Evolutionary conservation across 129 eudicot species (phyloP).

Genomic region (Smallanthus sonchifolius): DNA sequence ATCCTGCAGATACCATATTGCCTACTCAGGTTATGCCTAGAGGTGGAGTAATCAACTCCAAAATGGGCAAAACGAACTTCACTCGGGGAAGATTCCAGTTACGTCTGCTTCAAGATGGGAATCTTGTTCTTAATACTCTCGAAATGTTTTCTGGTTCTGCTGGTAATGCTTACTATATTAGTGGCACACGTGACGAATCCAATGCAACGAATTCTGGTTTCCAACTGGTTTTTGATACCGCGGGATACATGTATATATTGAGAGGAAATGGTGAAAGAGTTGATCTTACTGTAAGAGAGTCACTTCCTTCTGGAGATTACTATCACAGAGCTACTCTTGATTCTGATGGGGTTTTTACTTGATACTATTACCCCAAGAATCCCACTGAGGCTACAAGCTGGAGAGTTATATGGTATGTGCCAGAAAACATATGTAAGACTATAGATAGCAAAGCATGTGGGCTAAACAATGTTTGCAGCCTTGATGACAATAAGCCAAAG

Average conservation of each 20-base stretch:
- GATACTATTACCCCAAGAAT: slow-evolving; percentile 33
- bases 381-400: background rate
- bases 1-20: slow-evolving; percentile 51
- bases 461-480: slow-evolving; percentile 51
- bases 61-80: slow-evolving; percentile 20
- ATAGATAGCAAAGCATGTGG: slow-evolving; percentile 56
- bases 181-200: background rate
- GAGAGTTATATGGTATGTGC: slow-evolving; percentile 23
- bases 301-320: slow-evolving; percentile 7
- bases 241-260: slow-evolving; percentile 30
- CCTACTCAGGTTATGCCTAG: slow-evolving; percentile 35
- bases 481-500: slow-evolving; percentile 26
- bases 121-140: slow-evolving; percentile 35
- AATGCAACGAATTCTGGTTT: slow-evolving; percentile 22
- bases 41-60: slow-evolving; percentile 22
- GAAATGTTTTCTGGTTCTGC: background rate
- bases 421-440: slow-evolving; percentile 33
- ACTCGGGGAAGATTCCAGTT: slow-evolving; percentile 37
- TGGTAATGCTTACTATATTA: slow-evolving; percentile 7
- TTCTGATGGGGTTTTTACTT: slow-evolving; percentile 48
- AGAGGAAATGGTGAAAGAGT: slow-evolving; percentile 22
- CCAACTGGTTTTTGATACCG: slow-evolving; percentile 21
- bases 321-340: slow-evolving; percentile 46
- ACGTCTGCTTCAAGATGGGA: slow-evolving; percentile 32
- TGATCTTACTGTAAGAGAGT: slow-evolving; percentile 7